These are phyloP conservation scores for Lentinula detonsa DNA, from an alignment of 768 basidiomycete genomes.

Conservation along the genomic window DNA sequence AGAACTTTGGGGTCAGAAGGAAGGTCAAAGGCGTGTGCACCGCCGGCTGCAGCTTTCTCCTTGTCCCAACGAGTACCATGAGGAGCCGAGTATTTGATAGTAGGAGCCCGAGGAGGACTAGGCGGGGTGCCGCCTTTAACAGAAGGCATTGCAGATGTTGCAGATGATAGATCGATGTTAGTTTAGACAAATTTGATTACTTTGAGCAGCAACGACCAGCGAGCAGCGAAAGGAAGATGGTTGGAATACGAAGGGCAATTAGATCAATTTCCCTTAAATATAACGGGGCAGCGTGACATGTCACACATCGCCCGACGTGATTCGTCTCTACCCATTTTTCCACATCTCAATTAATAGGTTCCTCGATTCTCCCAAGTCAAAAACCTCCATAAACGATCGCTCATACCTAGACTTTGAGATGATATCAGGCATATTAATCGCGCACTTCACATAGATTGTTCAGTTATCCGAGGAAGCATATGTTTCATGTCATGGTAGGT, in stretches of 20 bases:
- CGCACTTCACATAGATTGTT: background rate
- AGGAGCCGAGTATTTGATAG: conserved; percentile 64
- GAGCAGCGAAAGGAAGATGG: conserved; percentile 23
- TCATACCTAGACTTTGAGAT: too few species aligned
- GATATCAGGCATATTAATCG: too few species aligned
- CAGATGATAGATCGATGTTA: conserved; percentile 19
- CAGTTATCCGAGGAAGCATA: background rate
- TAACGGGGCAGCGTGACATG: background rate
- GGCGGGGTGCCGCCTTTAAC: conserved; percentile 28
- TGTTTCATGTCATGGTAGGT: conserved; percentile 5
- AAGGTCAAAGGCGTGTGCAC: conserved; percentile 66
- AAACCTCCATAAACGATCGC: too few species aligned
- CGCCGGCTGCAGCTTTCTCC: conserved; percentile 79
- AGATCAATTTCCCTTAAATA: background rate
- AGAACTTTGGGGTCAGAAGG: conserved; percentile 82
- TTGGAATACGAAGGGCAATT: background rate
- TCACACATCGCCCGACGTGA: background rate
- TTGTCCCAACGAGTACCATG: conserved; percentile 83
- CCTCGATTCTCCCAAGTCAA: background rate
- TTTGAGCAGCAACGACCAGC: conserved; percentile 38
- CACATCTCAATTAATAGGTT: background rate
- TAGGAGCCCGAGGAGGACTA: conserved; percentile 65
- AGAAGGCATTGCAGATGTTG: conserved; percentile 15
- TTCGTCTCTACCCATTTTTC: too few species aligned
- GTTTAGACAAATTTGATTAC: conserved; percentile 20